Percentiles rank a stretch among this genome's conserved stretches.
Conservation (phyloP, 2,329 filamentous ascomycete species). For the Hymenoscyphus repandus region DNA sequence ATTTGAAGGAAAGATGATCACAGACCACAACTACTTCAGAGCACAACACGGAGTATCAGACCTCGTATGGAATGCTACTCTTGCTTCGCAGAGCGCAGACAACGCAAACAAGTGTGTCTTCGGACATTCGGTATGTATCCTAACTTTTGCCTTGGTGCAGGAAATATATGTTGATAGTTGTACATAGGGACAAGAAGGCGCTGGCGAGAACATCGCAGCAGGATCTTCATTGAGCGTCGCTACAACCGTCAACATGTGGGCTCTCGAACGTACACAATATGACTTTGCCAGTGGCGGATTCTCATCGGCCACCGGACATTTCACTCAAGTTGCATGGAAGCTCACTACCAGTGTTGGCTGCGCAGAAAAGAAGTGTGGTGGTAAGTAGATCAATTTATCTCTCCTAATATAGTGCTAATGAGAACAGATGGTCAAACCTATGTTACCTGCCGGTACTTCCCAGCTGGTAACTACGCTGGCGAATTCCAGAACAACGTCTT, state of each 20-base stretch:
- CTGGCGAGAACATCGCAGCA: neutral
- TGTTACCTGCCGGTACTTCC: no score
- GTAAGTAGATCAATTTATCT: neutral
- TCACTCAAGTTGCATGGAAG: conserved; percentile 7
- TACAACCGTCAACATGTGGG: neutral
- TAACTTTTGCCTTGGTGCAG: neutral
- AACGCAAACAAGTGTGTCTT: no score
- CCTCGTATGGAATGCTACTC: no score
- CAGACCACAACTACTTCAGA: no score
- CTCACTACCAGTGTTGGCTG: conserved; percentile 1
- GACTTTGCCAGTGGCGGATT: conserved; percentile 2
- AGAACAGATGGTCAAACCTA: no score
- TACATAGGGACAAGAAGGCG: neutral
- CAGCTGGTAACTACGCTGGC: no score
- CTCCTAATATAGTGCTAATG: no score
- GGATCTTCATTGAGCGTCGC: neutral
- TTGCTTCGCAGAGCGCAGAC: no score
- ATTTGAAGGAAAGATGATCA: no score
- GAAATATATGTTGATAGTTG: neutral
- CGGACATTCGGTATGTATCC: no score
- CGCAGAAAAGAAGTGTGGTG: neutral
- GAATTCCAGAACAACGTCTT: no score
- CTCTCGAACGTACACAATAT: neutral
- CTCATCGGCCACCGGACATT: neutral
- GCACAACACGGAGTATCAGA: no score